phyloP scores from a whole-genome alignment of 495 filamentous ascomycete species.

The Penicillium angulare region DNA sequence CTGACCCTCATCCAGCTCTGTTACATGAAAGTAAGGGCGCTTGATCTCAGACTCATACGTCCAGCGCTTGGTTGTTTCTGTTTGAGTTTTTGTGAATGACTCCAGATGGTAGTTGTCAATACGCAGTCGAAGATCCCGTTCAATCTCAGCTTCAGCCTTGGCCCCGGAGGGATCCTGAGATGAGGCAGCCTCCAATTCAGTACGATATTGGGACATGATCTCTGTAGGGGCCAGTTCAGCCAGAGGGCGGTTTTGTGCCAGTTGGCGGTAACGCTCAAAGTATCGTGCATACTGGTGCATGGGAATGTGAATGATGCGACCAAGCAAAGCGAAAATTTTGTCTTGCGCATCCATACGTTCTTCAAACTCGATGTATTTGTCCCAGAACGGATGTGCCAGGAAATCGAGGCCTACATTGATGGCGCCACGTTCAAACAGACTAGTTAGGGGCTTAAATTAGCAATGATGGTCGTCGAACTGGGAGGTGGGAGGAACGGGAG shows the following conservation, averaged over 20 bases:
- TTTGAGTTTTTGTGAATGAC: conserved; percentile 77
- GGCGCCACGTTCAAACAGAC: conserved; percentile 91
- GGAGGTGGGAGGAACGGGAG: conserved; percentile 21
- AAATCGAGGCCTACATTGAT: conserved; percentile 88
- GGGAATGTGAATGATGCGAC: conserved; percentile 85
- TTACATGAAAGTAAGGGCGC: conserved; percentile 95
- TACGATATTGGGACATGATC: conserved; percentile 63
- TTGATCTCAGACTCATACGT: conserved; percentile 94
- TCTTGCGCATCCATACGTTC: conserved; percentile 83
- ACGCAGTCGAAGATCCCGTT: conserved; percentile 75
- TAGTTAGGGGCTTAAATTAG: conserved; percentile 44
- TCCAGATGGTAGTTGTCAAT: conserved; percentile 80
- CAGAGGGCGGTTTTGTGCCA: conserved; percentile 72
- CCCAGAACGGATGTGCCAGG: conserved; percentile 94
- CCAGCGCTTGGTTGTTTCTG: conserved; percentile 91
- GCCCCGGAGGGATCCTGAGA: conserved; percentile 42
- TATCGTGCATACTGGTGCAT: conserved; percentile 97
- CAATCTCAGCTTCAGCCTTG: conserved; percentile 73
- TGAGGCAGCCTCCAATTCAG: conserved; percentile 62
- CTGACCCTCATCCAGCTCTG: conserved; percentile 82
- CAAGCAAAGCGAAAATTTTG: conserved; percentile 81
- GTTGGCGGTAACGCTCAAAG: conserved; percentile 83
- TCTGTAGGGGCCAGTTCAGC: conserved; percentile 69
- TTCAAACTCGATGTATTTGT: conserved; percentile 97
- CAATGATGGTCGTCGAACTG: conserved; percentile 6